A percentile compares a stretch with the other conserved stretches of the same genome.
Evolutionary conservation across 2,329 filamentous ascomycete genomes (phyloP).

Genomic region (Fusarium sp.): DNA sequence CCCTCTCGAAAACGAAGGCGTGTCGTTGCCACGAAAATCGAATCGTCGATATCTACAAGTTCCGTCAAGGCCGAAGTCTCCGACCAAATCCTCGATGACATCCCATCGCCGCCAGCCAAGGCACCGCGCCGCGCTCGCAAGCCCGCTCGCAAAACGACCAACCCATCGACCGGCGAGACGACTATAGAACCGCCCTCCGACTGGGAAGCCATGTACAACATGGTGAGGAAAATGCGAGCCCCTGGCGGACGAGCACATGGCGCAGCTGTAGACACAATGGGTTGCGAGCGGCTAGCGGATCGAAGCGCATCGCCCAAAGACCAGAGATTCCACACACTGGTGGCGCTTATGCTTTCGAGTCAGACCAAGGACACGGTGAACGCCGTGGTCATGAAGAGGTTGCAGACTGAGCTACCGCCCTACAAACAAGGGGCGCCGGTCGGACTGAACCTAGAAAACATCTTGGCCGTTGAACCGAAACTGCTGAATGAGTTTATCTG

Average conservation of each 20-base stretch:
- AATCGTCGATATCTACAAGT: slow-evolving; percentile 29
- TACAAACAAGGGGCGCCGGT: slow-evolving; percentile 56
- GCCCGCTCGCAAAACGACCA: slow-evolving; percentile 59
- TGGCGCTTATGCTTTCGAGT: slow-evolving; percentile 89
- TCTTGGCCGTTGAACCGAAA: slow-evolving; percentile 77
- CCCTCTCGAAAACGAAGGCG: slow-evolving; percentile 49
- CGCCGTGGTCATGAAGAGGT: slow-evolving; percentile 81
- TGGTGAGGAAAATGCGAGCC: slow-evolving; percentile 81
- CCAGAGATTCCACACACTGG: slow-evolving; percentile 85
- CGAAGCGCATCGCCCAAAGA: slow-evolving; percentile 62
- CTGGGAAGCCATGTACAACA: slow-evolving; percentile 86
- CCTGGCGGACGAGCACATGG: slow-evolving; percentile 67
- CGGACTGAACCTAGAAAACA: slow-evolving; percentile 79
- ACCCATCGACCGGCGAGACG: slow-evolving; percentile 55
- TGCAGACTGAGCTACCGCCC: slow-evolving; percentile 79
- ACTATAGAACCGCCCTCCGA: slow-evolving; percentile 73
- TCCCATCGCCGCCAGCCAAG: slow-evolving; percentile 43
- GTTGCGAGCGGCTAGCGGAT: slow-evolving; percentile 82
- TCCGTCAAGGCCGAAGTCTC: slow-evolving; percentile 56
- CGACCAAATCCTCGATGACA: slow-evolving; percentile 44
- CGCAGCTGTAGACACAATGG: slow-evolving; percentile 98
- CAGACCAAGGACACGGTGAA: slow-evolving; percentile 96
- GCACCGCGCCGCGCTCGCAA: slow-evolving; percentile 55
- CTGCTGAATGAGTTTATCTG: slow-evolving; percentile 79
- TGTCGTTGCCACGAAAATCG: slow-evolving; percentile 31